These are phyloP conservation scores for Lentinula sp. DNA, from an alignment of 768 basidiomycete genomes.

Conservation along the genomic window DNA sequence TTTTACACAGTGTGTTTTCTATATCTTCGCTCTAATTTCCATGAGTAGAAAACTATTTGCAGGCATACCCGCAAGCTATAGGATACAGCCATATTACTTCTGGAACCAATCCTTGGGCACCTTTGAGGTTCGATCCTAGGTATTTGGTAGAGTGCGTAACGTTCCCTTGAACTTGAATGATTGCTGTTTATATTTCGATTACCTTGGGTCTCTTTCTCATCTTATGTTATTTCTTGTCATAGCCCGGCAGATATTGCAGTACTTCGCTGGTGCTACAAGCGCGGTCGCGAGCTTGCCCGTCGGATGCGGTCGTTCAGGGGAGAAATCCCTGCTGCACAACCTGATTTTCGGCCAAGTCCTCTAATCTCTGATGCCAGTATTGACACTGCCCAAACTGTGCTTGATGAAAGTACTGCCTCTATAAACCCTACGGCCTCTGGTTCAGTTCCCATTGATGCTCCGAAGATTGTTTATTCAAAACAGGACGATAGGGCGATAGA, in stretches of 20 bases:
- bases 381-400: neutral
- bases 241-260: constrained; percentile 17
- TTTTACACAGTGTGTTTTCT: neutral
- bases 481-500: constrained; percentile 21
- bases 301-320: constrained; percentile 27
- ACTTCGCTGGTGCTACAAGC: constrained; percentile 21
- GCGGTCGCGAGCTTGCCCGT: constrained; percentile 21
- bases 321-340: constrained; percentile 10
- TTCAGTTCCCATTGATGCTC: constrained; percentile 13
- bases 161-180: neutral
- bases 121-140: neutral
- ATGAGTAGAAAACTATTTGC: neutral
- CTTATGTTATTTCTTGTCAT: neutral
- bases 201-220: neutral
- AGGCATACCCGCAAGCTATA: neutral
- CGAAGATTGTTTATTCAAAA: constrained; percentile 15
- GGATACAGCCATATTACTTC: neutral
- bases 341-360: neutral
- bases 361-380: no score
- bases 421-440: neutral
- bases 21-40: neutral
- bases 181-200: neutral
- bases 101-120: neutral
- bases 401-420: neutral
- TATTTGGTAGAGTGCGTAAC: neutral